Evolutionary conservation across 2,329 filamentous ascomycete genomes (phyloP).

Genomic region (Claviceps humidiphila): DNA sequence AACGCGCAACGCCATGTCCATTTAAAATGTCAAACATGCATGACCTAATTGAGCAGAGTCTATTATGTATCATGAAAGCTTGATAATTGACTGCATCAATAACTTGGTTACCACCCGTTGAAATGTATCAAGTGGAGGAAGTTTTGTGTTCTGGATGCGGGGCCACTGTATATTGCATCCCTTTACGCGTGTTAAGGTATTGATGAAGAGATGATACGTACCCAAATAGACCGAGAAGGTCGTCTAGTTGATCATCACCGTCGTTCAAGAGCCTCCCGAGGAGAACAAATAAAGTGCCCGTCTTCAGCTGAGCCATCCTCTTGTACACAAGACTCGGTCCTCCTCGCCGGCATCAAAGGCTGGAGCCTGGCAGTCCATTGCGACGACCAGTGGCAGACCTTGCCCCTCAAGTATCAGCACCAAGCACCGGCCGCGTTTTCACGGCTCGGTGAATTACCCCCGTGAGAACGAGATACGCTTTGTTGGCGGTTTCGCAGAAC

Average conservation of each 20-base stretch:
- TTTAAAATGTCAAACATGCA: too few species aligned
- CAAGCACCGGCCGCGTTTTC: conserved; percentile 6
- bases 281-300: conserved; percentile 8
- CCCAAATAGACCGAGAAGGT: conserved; percentile 8
- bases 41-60: too few species aligned
- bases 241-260: conserved; percentile 5
- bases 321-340: conserved; percentile 4
- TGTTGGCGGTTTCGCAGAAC: conserved; percentile 8
- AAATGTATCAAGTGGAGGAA: too few species aligned
- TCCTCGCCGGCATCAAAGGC: conserved; percentile 4
- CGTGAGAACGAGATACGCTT: conserved; percentile 8
- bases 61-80: too few species aligned
- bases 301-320: conserved; percentile 8
- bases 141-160: too few species aligned
- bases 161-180: too few species aligned
- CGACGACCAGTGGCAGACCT: conserved; percentile 8
- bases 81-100: too few species aligned
- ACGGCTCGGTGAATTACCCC: conserved; percentile 7
- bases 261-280: conserved; percentile 6
- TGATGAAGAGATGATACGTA: not conserved
- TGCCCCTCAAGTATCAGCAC: conserved; percentile 8
- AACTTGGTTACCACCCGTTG: too few species aligned
- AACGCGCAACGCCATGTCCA: too few species aligned
- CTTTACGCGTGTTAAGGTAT: not conserved
- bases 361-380: conserved; percentile 2